Percentiles rank a stretch among this genome's conserved stretches.
phyloP scores from a whole-genome alignment of 225 moss, liverwort and hornwort species.

The Sphagnum contortum region DNA sequence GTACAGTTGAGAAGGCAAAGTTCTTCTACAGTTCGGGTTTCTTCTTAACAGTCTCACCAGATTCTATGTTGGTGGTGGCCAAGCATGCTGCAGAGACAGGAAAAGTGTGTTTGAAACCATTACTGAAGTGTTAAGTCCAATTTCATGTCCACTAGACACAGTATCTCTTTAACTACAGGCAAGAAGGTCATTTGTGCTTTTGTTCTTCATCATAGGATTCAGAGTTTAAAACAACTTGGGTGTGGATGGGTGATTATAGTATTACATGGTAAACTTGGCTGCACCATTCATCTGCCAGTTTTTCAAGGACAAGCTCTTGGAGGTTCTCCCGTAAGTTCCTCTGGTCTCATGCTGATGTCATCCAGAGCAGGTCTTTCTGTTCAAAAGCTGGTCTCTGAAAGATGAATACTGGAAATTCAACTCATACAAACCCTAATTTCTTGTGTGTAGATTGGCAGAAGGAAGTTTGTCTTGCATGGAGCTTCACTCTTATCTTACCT shows the following conservation, averaged over 20 bases:
- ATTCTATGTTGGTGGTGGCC: constrained; percentile 65
- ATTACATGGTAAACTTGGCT: constrained; percentile 80
- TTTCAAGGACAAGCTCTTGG: constrained; percentile 60
- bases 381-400: not conserved
- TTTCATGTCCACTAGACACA: too few relatives aligned
- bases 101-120: constrained; percentile 34
- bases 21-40: constrained; percentile 85
- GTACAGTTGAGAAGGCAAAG: constrained; percentile 73
- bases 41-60: constrained; percentile 88
- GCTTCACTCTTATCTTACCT: too few relatives aligned
- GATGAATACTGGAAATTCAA: too few relatives aligned
- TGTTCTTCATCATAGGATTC: too few relatives aligned
- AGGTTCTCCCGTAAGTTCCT: constrained; percentile 56
- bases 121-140: too few relatives aligned
- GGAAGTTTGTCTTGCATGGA: too few relatives aligned
- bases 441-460: too few relatives aligned
- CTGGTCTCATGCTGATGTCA: not conserved
- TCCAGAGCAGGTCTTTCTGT: not conserved
- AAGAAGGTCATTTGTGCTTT: too few relatives aligned
- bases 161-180: too few relatives aligned
- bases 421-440: too few relatives aligned
- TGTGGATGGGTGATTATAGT: constrained; percentile 15
- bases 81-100: constrained; percentile 79
- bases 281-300: constrained; percentile 96
- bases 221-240: not conserved